Conservation (phyloP, 2,329 filamentous ascomycete species). For the Arthrobotrys sphaeroides region DNA sequence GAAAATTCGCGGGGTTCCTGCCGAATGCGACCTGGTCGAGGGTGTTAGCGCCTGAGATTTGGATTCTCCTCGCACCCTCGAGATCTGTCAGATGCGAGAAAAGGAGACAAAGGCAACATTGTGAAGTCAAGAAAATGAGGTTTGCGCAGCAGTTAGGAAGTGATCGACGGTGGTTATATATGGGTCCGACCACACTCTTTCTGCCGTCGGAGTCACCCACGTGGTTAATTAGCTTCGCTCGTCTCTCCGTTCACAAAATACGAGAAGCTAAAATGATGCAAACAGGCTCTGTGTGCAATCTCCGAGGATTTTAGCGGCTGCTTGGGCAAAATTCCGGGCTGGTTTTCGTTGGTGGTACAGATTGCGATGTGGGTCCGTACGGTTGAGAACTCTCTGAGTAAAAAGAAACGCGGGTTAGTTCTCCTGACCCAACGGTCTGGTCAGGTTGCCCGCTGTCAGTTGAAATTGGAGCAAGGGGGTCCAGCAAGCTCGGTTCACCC, state of each 20-base stretch:
- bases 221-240: conserved; percentile 38
- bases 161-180: conserved; percentile 29
- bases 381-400: conserved; percentile 16
- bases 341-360: conserved; percentile 18
- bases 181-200: conserved; percentile 12
- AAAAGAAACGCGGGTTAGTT: conserved; percentile 2
- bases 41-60: conserved; percentile 1
- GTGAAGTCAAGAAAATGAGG: conserved; percentile 25
- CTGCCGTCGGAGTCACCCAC: conserved; percentile 24
- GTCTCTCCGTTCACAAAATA: not conserved
- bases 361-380: conserved; percentile 28
- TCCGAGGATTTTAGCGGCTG: conserved; percentile 25
- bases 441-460: conserved; percentile 53
- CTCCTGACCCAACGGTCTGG: conserved; percentile 53
- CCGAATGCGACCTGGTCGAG: conserved; percentile 13
- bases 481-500: conserved; percentile 1
- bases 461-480: conserved; percentile 35
- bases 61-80: not conserved
- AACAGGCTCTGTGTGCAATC: conserved; percentile 32
- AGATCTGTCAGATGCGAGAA: not conserved
- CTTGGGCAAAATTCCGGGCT: not conserved
- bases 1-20: conserved; percentile 20
- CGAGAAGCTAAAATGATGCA: conserved; percentile 40
- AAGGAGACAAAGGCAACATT: conserved; percentile 9
- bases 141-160: conserved; percentile 28